A percentile compares a stretch with the other conserved stretches of the same genome.
phyloP scores from a whole-genome alignment of 345 rosid species.

The Cardiospermum halicacabum region DNA sequence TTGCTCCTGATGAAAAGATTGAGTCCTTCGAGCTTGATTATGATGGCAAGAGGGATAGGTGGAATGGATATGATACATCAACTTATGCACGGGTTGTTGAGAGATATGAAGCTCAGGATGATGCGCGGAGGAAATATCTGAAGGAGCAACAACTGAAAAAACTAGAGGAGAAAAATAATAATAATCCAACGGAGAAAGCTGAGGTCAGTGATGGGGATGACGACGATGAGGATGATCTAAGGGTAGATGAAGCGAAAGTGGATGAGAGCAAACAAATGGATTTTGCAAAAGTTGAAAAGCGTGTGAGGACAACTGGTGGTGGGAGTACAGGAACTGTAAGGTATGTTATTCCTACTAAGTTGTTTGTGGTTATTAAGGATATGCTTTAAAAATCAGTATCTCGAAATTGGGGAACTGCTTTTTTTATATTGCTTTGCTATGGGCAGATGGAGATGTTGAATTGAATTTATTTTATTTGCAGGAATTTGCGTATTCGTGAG shows the following conservation, averaged over 20 bases:
- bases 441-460: background rate
- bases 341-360: conserved; percentile 21
- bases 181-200: background rate
- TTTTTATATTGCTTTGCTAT: background rate
- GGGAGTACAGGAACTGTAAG: conserved; percentile 98
- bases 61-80: conserved; percentile 75
- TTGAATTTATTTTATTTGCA: conserved; percentile 10
- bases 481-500: conserved; percentile 77
- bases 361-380: no score
- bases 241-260: conserved; percentile 86
- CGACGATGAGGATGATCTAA: conserved; percentile 67
- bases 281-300: conserved; percentile 94
- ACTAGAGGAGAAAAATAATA: background rate
- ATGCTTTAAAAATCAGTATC: background rate
- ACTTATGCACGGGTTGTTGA: conserved; percentile 67
- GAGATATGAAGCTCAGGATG: conserved; percentile 76
- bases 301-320: conserved; percentile 97
- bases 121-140: conserved; percentile 60
- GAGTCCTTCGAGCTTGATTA: conserved; percentile 86
- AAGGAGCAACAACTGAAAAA: conserved; percentile 60
- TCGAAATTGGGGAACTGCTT: background rate
- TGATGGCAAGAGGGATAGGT: conserved; percentile 88
- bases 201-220: conserved; percentile 62
- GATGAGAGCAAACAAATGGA: conserved; percentile 96
- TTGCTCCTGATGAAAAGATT: conserved; percentile 91